phyloP scores from a whole-genome alignment of 352 stramenopile genomes.

The Globisporangium iwayamae region DNA sequence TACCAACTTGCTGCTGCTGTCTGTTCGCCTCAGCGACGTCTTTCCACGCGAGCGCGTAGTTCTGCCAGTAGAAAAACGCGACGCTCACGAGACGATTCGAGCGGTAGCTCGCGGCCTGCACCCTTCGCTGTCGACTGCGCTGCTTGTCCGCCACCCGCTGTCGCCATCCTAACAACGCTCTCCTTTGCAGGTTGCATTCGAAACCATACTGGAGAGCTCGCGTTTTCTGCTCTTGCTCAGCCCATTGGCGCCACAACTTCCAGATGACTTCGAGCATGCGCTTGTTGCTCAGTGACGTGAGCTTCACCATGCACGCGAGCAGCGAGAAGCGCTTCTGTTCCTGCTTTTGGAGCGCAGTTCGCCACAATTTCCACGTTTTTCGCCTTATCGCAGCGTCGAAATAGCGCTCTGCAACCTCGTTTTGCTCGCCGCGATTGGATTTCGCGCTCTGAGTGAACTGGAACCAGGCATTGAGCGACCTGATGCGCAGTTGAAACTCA shows the following conservation, averaged over 20 bases:
- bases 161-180: constrained; percentile 15
- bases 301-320: constrained; percentile 52
- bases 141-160: constrained; percentile 9
- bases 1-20: not conserved
- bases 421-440: constrained; percentile 9
- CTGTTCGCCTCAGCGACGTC: constrained; percentile 26
- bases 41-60: constrained; percentile 70
- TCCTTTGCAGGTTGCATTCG: constrained; percentile 8
- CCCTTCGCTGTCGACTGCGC: constrained; percentile 10
- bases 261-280: constrained; percentile 24
- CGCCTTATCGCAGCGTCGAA: constrained; percentile 3
- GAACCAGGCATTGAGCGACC: constrained; percentile 1
- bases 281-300: constrained; percentile 21
- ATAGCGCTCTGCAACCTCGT: constrained; percentile 15
- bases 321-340: constrained; percentile 40
- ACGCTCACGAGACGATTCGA: constrained; percentile 26
- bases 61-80: constrained; percentile 73
- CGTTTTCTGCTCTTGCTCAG: constrained; percentile 12
- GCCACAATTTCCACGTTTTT: constrained; percentile 19
- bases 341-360: constrained; percentile 15
- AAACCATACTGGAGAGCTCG: constrained; percentile 6
- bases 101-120: constrained; percentile 25
- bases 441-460: not conserved
- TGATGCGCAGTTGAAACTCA: constrained; percentile 4
- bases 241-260: constrained; percentile 17